phyloP scores from a whole-genome alignment of 768 basidiomycete genomes.

The Kwoniella dendrophila region DNA sequence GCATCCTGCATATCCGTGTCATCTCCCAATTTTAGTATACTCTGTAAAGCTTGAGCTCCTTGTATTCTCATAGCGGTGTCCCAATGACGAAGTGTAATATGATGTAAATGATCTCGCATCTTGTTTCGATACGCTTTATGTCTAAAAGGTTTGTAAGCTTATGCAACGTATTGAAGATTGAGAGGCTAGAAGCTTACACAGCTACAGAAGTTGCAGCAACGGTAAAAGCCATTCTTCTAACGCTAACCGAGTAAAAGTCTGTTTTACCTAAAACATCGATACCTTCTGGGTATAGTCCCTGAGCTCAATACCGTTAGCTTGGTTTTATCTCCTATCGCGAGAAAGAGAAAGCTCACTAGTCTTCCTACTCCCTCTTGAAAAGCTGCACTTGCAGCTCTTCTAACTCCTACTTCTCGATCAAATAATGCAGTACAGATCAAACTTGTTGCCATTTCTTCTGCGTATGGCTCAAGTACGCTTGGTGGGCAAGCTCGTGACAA shows the following conservation, averaged over 20 bases:
- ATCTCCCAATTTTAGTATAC: conserved; percentile 63
- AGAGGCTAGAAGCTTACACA: conserved; percentile 62
- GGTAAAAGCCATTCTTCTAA: conserved; percentile 81
- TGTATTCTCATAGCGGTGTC: conserved; percentile 76
- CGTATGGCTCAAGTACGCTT: conserved; percentile 62
- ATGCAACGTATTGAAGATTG: neutral
- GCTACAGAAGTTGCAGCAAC: conserved; percentile 83
- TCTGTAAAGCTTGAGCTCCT: conserved; percentile 72
- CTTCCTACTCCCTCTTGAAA: conserved; percentile 97
- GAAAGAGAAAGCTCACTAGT: conserved; percentile 64
- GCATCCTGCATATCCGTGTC: conserved; percentile 31
- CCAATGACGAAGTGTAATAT: conserved; percentile 84
- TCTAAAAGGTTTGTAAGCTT: conserved; percentile 58
- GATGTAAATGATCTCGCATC: conserved; percentile 72
- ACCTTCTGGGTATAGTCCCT: conserved; percentile 90
- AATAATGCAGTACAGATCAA: conserved; percentile 80
- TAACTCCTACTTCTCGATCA: conserved; percentile 92
- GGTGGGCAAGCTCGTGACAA: conserved; percentile 71
- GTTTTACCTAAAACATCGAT: conserved; percentile 89
- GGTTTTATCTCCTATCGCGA: neutral
- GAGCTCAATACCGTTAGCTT: conserved; percentile 1
- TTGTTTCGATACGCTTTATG: conserved; percentile 72
- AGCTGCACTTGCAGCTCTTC: conserved; percentile 93
- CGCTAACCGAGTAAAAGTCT: conserved; percentile 92
- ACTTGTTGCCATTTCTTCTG: conserved; percentile 66